Conservation (phyloP, 768 basidiomycete genomes). For the Tylopilus subfusipes region DNA sequence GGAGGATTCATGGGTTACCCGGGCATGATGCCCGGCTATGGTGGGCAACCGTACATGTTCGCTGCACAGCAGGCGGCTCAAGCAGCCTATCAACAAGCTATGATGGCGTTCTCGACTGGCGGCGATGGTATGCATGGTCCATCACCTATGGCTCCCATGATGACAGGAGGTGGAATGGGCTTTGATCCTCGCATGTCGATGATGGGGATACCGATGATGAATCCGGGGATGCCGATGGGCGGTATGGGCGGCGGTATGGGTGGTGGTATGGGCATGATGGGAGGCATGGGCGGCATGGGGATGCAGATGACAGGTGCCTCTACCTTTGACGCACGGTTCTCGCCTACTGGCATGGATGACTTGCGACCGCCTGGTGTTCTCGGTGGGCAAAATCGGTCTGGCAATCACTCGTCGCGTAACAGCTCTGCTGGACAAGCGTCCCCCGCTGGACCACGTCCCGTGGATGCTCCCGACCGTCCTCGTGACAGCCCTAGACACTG, state of each 20-base stretch:
- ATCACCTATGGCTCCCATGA: slow-evolving; percentile 48
- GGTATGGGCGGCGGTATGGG: slow-evolving; percentile 36
- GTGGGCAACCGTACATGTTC: slow-evolving; percentile 76
- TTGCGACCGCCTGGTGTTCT: slow-evolving; percentile 27
- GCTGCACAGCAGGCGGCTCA: slow-evolving; percentile 79
- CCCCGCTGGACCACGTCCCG: slow-evolving; percentile 39
- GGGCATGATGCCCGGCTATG: slow-evolving; percentile 39
- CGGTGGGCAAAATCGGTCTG: slow-evolving; percentile 27
- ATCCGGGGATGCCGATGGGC: slow-evolving; percentile 33
- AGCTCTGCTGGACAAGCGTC: slow-evolving; percentile 55
- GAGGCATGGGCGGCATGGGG: slow-evolving; percentile 40
- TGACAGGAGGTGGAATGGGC: slow-evolving; percentile 52
- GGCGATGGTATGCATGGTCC: slow-evolving; percentile 44
- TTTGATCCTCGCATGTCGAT: slow-evolving; percentile 81
- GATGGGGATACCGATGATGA: slow-evolving; percentile 76
- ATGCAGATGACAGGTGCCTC: slow-evolving; percentile 66
- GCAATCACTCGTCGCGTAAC: slow-evolving; percentile 40
- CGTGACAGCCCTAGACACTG: slow-evolving; percentile 28
- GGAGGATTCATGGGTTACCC: slow-evolving; percentile 46
- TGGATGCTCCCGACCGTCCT: slow-evolving; percentile 27
- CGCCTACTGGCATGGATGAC: slow-evolving; percentile 34
- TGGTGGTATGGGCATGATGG: slow-evolving; percentile 40
- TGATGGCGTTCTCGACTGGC: slow-evolving; percentile 82
- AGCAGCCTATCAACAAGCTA: slow-evolving; percentile 86
- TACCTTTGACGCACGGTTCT: slow-evolving; percentile 55